A percentile compares a stretch with the other conserved stretches of the same genome.
Evolutionary conservation across 257 asterid species (phyloP).

Genomic region (Solanum ossicruentum): DNA sequence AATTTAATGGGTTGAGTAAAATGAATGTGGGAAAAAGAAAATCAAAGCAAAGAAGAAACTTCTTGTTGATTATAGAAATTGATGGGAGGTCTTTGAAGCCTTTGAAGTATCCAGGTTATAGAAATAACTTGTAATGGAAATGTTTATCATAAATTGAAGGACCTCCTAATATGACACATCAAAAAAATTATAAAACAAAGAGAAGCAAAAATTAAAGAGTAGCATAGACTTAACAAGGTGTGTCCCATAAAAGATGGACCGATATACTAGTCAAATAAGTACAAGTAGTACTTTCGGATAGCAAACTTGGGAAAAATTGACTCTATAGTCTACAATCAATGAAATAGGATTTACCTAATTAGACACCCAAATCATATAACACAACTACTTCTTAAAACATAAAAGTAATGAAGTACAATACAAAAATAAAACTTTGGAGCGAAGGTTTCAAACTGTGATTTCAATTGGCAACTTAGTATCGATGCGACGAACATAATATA

Average conservation of each 20-base stretch:
- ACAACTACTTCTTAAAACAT: not conserved
- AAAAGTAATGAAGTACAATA: not conserved
- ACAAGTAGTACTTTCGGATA: not conserved
- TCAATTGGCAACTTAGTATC: slow-evolving; percentile 24
- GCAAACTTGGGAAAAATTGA: not conserved
- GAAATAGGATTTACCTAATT: not conserved
- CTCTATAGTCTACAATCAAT: not conserved
- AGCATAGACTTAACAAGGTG: not conserved
- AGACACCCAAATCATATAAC: not conserved
- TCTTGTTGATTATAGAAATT: too few relatives aligned
- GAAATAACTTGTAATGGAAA: not conserved
- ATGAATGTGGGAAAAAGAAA: not conserved
- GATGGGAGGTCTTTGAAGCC: too few relatives aligned
- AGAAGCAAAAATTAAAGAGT: not conserved
- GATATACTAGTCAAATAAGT: not conserved
- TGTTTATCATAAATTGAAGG: not conserved
- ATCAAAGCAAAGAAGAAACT: not conserved
- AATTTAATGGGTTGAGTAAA: not conserved
- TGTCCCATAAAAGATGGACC: not conserved
- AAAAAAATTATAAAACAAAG: not conserved
- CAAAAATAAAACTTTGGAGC: not conserved
- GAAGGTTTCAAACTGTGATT: slow-evolving; percentile 23
- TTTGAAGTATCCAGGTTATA: not conserved
- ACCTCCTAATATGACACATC: not conserved
- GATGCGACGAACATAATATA: slow-evolving; percentile 24